Base-by-base conservation (phyloP, 306 rosid species). In the Acacia melanoxylon region DNA sequence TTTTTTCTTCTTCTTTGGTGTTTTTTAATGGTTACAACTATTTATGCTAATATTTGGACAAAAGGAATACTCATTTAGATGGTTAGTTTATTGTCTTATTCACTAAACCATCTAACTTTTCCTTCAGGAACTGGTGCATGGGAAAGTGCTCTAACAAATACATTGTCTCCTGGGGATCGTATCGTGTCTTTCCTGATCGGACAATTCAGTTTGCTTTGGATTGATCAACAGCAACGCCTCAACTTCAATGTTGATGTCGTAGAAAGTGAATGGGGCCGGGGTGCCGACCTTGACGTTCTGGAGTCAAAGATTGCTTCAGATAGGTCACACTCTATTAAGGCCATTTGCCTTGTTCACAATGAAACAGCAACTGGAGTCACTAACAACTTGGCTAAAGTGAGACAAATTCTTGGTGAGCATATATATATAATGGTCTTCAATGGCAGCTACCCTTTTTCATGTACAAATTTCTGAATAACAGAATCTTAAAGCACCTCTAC, bases 61-160 rank as follows among this genome's bases (percentile, higher is more conserved):
- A 33, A 27, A 44, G 83, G 63, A 22, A 27, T 33, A 82, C 20
- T 65, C 79, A 54, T 42, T 35, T 59, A 14, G 65, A 13, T 14
- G 46, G 41, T 52, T 52, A 76, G 61, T 40, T 29, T 68, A 35
- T 33, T 75, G 68, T 48, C 25, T 54, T 78, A 72, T 75, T 10
- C 42, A 82, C 17, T 74, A 76, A 74, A 44, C 76, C 15, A 80
- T 65, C 75, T 48, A 72, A 78, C 83, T 71, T 46, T 49, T 66
- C 86, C 17, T 58, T 86, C 79, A 96, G 99, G 99, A 70, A 96
- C 99, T 81, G 99, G 99, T 73, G 99, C 99, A 73, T 96, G 99
- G 99, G 99, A 96, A 91, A 96, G 99, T 89, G 97, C 97, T 74
- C 94, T 96, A 71, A 96, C 99, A 70, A 96, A 96, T 88, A 96